Evolutionary conservation across 164 flowering plant genomes (phyloP), one percentile per base, ranked within the genome.

Genomic region (Sedum album): DNA sequence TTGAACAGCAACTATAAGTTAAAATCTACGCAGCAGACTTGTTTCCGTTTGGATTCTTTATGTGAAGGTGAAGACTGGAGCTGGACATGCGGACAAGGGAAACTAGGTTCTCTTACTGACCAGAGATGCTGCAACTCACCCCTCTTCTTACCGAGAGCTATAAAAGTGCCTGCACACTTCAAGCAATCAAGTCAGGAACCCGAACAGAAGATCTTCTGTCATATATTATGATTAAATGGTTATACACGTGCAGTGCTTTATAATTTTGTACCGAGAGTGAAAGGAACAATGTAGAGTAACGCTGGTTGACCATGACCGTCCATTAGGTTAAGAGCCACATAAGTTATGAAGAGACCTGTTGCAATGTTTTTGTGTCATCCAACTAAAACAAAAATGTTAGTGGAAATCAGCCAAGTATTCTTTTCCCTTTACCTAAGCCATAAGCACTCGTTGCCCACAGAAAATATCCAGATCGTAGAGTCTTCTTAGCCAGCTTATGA

Each of bases 381-480:
- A n/a, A n/a, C 11, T 55, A 23, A 10, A 6, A 55, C 60, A 55
- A 25, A 2, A 25, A 55, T 13, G 8, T 23, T 25, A 2, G 10
- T 67, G 21, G 49, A 30, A 5, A 21, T 69, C 35, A 9, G 8
- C 30, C 10, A 46, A 55, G 15, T 25, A 30, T 35, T 21, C 31
- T 20, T 4, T 49, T 51, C 31, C 33, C 3, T 79, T 44, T 83
- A 91, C 99, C 99, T 81, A 82, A 74, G 71, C 99, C 97, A 78
- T 94, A 94, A 68, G 99, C 99, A 25, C 81, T 69, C 97, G 91
- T 88, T 62, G 94, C 84, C 92, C 94, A 91, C 30, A 91, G 39
- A 72, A 94, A 94, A 79, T 91, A 94, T 74, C 99, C 99, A 60
- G 77, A 77, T 68, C 83, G 80, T 53, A 91, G 80, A 68, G 57